These are phyloP conservation scores for Hypoxylon sp. DNA, from an alignment of 2,329 filamentous ascomycete species.

Conservation along the genomic window DNA sequence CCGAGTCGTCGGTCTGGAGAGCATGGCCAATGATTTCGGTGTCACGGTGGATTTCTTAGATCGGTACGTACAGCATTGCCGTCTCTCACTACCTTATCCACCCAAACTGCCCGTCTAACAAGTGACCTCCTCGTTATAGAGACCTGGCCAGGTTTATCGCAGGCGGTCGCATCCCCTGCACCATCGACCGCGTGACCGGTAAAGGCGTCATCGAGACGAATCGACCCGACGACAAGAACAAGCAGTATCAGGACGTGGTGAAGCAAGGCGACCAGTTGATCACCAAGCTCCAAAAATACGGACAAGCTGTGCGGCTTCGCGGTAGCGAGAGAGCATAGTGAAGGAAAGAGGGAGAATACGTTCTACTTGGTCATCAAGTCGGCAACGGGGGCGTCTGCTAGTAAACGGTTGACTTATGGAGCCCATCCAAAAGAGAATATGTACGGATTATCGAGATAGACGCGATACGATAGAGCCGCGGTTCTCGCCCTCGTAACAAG, in stretches of 20 bases:
- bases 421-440: constrained; percentile 29
- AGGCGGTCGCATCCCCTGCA: constrained; percentile 91
- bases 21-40: constrained; percentile 97
- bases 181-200: constrained; percentile 94
- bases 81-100: not conserved
- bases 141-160: constrained; percentile 98
- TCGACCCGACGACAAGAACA: constrained; percentile 98
- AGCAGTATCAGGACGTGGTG: constrained; percentile 97
- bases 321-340: constrained; percentile 88
- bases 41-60: constrained; percentile 97
- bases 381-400: not conserved
- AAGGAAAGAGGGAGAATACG: not conserved
- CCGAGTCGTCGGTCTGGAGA: constrained; percentile 93
- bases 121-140: constrained; percentile 53
- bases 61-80: constrained; percentile 65
- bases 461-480: not conserved
- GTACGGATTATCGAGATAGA: constrained; percentile 36
- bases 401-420: not conserved
- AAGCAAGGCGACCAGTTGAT: constrained; percentile 98
- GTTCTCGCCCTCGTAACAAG: constrained; percentile 1
- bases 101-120: not conserved
- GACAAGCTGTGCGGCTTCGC: constrained; percentile 90
- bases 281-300: constrained; percentile 99
- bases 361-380: not conserved
- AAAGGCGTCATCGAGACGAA: constrained; percentile 98